Percentiles rank a stretch among this genome's conserved stretches.
Conservation (phyloP, 305 asterid genomes). For the Caryopteris hybrid region DNA sequence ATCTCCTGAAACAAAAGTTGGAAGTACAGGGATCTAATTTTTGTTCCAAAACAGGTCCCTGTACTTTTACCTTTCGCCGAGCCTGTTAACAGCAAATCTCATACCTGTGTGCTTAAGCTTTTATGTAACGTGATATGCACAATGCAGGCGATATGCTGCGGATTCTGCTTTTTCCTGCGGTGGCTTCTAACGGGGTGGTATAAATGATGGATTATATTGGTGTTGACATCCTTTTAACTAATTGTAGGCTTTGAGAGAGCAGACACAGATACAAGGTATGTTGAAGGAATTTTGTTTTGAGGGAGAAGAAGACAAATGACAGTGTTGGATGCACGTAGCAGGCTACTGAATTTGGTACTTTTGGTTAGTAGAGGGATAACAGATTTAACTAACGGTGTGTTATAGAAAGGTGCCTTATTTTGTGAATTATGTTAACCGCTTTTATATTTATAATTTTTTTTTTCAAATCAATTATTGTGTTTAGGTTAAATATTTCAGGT, state of each 20-base stretch:
- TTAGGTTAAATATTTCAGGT: no score
- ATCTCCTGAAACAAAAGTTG: no score
- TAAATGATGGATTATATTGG: slow-evolving; percentile 34
- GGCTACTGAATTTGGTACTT: no score
- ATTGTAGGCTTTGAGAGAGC: background rate
- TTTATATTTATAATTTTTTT: no score
- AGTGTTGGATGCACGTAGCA: background rate
- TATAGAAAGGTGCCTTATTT: background rate
- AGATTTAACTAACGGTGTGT: background rate
- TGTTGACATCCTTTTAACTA: background rate
- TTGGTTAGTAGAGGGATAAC: background rate
- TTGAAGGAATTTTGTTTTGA: background rate
- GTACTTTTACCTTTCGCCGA: background rate
- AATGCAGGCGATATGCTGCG: slow-evolving; percentile 73
- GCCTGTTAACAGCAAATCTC: background rate
- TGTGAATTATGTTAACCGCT: background rate
- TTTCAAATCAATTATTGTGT: no score
- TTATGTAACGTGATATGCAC: background rate
- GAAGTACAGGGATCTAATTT: no score
- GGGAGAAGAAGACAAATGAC: background rate
- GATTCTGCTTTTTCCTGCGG: slow-evolving; percentile 66
- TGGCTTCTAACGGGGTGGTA: slow-evolving; percentile 94
- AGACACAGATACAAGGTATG: background rate
- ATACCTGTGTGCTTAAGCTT: background rate
- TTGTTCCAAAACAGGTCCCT: background rate